phyloP scores from a whole-genome alignment of 1,139 yeast species.

The Taphrina pruni region DNA sequence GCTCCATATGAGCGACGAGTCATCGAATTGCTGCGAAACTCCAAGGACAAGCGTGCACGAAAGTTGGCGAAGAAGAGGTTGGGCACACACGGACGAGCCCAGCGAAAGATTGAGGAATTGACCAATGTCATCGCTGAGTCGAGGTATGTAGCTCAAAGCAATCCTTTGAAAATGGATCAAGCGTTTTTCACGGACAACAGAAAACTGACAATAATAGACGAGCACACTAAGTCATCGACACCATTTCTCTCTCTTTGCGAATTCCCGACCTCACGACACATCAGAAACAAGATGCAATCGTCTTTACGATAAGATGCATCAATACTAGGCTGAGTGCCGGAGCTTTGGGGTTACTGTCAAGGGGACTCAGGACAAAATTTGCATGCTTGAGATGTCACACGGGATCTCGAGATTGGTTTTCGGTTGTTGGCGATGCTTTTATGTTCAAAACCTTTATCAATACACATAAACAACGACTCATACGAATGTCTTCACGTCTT shows the following conservation, averaged over 20 bases:
- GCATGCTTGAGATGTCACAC: slow-evolving; percentile 20
- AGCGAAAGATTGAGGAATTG: slow-evolving; percentile 99
- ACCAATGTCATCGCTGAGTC: slow-evolving; percentile 95
- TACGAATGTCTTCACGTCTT: background rate
- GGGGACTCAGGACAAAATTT: background rate
- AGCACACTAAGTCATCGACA: slow-evolving; percentile 9
- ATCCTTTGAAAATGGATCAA: background rate
- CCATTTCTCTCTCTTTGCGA: background rate
- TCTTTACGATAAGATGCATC: background rate
- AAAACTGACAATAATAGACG: slow-evolving; percentile 4
- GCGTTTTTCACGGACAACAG: background rate
- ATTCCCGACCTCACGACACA: background rate
- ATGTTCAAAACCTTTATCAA: slow-evolving; percentile 25
- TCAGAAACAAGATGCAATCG: background rate
- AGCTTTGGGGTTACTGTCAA: background rate
- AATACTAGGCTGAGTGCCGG: background rate
- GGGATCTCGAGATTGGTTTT: slow-evolving; percentile 19
- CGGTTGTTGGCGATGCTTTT: slow-evolving; percentile 25
- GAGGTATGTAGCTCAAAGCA: slow-evolving; percentile 54
- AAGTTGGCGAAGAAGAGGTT: slow-evolving; percentile 99
- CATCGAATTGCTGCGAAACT: slow-evolving; percentile 98
- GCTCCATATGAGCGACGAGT: slow-evolving; percentile 99
- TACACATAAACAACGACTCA: slow-evolving; percentile 19
- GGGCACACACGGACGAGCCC: slow-evolving; percentile 99
- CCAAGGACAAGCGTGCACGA: slow-evolving; percentile 99